Base-by-base conservation (phyloP, 164 flowering plant genomes). In the Annona cherimola region DNA sequence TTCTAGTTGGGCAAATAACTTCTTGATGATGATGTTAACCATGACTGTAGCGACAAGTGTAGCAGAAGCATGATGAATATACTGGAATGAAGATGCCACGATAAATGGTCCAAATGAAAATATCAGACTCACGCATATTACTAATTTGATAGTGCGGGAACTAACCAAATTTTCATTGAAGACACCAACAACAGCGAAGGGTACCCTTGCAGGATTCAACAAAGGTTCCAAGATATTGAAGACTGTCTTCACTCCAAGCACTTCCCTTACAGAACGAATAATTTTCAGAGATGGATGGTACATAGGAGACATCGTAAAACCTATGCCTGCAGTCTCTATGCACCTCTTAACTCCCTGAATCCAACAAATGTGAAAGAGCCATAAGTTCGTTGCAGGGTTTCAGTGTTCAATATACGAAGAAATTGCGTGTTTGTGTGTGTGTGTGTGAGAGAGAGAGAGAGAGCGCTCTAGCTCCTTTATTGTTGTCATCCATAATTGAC, bases 251-350 rank as follows among this genome's bases (percentile, higher is more conserved):
- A 95, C 87, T 91, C 87, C 89, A 3, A 96, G 88, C 81, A 84
- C 86, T 74, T 90, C 89, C 78, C 99, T 85, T 64, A 93, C 86
- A 65, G 97, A 95, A 45, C 93, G 84, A 65, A 93, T 96, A 73
- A 90, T 80, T 83, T 90, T 84, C 99, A 96, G 93, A 60, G 97
- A 93, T 14, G 98, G 99, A 79, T 95, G 99, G 70, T 90, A 95
- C 16, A 44, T 81, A 64, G 99, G 93, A 68, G 97, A 66, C 98
- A 96, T 93, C 96, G 93, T 91, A 67, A 93, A 96, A 54, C 96
- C 99, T 76, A 95, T 91, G 45, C 98, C 97, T 45, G 78, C 92
- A 83, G 89, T 88, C 70, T 84, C 73, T 45, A 95, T 88, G 73
- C 98, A 90, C 71, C 77, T 84, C 70, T 45, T 78, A 39, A 95